Evolutionary conservation across 495 filamentous ascomycete genomes (phyloP).

Genomic region (Astrothelium macrocarpum): DNA sequence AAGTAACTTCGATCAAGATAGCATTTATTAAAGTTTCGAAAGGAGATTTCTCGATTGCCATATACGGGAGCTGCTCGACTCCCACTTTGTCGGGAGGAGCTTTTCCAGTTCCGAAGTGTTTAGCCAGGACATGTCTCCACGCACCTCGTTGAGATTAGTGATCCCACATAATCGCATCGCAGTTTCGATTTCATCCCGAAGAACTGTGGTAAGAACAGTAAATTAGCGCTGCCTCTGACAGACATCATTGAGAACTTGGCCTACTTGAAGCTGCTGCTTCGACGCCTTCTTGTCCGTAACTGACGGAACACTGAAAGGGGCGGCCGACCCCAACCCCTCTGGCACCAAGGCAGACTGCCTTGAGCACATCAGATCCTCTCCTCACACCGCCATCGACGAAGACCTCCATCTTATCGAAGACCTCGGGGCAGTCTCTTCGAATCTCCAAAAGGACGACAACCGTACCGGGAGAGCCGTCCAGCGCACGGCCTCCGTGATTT

Average conservation of each 20-base stretch:
- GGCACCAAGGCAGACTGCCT: conserved; percentile 20
- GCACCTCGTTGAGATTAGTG: conserved; percentile 57
- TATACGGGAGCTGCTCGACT: not conserved
- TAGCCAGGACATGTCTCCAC: conserved; percentile 21
- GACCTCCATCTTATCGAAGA: conserved; percentile 55
- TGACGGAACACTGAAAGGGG: conserved; percentile 20
- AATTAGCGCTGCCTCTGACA: not conserved
- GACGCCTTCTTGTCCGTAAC: conserved; percentile 21
- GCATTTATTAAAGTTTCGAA: conserved; percentile 11
- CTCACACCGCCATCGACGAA: conserved; percentile 46
- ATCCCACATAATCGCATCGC: conserved; percentile 73
- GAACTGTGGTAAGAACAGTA: conserved; percentile 37
- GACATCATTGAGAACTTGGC: not conserved
- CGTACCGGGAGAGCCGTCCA: conserved; percentile 53
- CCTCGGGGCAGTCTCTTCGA: conserved; percentile 46
- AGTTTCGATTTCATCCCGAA: conserved; percentile 68
- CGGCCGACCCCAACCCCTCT: conserved; percentile 23
- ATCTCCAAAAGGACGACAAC: conserved; percentile 57
- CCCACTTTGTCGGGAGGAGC: conserved; percentile 14
- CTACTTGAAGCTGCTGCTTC: conserved; percentile 18
- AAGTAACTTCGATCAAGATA: too few species aligned
- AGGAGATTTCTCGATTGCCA: conserved; percentile 9
- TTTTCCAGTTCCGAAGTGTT: conserved; percentile 22
- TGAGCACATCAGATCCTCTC: conserved; percentile 22
- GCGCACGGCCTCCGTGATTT: conserved; percentile 62